Conservation (phyloP, 2,329 filamentous ascomycete species). For the Incumbomyces delicatus region DNA sequence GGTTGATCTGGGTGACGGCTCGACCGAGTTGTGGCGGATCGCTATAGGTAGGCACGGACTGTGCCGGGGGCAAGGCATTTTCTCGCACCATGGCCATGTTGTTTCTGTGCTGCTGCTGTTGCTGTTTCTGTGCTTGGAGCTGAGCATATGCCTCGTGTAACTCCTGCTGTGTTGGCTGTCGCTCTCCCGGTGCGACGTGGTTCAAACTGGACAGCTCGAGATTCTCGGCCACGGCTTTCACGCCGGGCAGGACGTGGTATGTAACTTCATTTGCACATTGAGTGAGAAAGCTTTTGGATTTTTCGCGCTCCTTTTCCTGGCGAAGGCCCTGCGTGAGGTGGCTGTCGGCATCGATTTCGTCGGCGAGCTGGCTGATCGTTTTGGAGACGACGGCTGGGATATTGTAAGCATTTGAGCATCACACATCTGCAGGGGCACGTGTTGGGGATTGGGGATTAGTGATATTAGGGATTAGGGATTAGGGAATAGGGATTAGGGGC, state of each 20-base stretch:
- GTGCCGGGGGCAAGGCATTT: constrained; percentile 47
- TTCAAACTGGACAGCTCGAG: constrained; percentile 32
- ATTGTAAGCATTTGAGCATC: constrained; percentile 1
- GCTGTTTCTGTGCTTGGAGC: constrained; percentile 46
- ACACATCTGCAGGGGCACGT: too few relatives aligned
- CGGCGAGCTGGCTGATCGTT: constrained; percentile 39
- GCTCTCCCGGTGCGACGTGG: constrained; percentile 34
- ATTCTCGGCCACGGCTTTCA: constrained; percentile 48
- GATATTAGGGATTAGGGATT: too few relatives aligned
- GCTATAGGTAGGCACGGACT: constrained; percentile 38
- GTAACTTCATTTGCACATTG: constrained; percentile 60
- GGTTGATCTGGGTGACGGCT: constrained; percentile 31
- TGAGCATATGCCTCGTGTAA: constrained; percentile 52
- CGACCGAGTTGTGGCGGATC: constrained; percentile 31
- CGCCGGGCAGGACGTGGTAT: constrained; percentile 57
- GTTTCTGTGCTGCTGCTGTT: constrained; percentile 39
- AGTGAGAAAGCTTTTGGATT: constrained; percentile 52
- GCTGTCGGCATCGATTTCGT: constrained; percentile 33
- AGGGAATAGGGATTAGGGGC: too few relatives aligned
- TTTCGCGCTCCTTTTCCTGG: constrained; percentile 51
- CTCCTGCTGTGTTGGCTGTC: constrained; percentile 44
- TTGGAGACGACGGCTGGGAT: constrained; percentile 12
- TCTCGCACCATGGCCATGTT: constrained; percentile 41
- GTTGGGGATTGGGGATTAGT: too few relatives aligned
- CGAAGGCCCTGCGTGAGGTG: constrained; percentile 40